Conservation (phyloP, 1,284 basidiomycete species). For the Pseudozyma sp. region DNA sequence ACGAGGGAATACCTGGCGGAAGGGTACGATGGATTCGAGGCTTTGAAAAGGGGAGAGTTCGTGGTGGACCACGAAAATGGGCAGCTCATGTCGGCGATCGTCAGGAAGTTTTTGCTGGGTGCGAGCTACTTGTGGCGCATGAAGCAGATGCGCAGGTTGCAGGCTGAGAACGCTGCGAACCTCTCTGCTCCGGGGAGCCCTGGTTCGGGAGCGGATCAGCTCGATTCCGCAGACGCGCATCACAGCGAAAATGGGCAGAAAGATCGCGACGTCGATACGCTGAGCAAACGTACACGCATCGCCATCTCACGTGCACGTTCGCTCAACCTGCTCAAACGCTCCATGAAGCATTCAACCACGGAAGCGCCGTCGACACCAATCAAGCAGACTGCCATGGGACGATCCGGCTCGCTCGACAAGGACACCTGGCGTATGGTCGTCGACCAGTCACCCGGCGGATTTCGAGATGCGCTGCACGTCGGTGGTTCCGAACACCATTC, state of each 20-base stretch:
- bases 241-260: not conserved
- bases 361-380: slow-evolving; percentile 15
- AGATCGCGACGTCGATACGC: slow-evolving; percentile 8
- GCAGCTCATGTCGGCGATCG: slow-evolving; percentile 81
- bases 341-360: slow-evolving; percentile 15
- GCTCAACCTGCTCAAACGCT: slow-evolving; percentile 30
- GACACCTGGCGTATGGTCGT: slow-evolving; percentile 47
- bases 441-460: slow-evolving; percentile 50
- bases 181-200: not conserved
- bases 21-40: slow-evolving; percentile 80
- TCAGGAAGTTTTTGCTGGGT: slow-evolving; percentile 86
- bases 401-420: slow-evolving; percentile 13
- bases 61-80: slow-evolving; percentile 88
- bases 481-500: slow-evolving; percentile 59
- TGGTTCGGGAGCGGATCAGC: not conserved
- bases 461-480: slow-evolving; percentile 58
- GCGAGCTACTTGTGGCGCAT: slow-evolving; percentile 57
- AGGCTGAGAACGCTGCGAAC: slow-evolving; percentile 5
- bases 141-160: slow-evolving; percentile 45
- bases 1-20: slow-evolving; percentile 80
- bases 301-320: slow-evolving; percentile 34
- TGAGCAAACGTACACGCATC: slow-evolving; percentile 28
- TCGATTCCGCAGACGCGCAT: not conserved
- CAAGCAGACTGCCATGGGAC: slow-evolving; percentile 5
- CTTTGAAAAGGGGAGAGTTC: slow-evolving; percentile 77